Percentiles rank a stretch among this genome's conserved stretches.
Conservation (phyloP, 176 grass and related monocot species). For the Panicum miliaceum region DNA sequence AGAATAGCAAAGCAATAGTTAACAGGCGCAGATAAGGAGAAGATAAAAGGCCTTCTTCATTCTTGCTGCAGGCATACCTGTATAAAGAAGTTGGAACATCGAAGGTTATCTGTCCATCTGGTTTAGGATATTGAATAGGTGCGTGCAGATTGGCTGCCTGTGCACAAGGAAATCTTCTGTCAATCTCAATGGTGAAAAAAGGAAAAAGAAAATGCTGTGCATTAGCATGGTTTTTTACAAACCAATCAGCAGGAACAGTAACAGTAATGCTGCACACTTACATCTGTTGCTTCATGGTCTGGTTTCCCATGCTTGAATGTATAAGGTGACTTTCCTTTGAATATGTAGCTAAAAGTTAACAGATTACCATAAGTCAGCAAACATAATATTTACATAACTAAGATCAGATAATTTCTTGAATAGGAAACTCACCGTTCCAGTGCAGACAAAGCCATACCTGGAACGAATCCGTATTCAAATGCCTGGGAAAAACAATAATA, state of each 20-base stretch:
- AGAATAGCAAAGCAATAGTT: not conserved
- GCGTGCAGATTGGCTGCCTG: constrained; percentile 66
- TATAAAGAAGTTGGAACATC: constrained; percentile 95
- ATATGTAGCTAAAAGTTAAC: constrained; percentile 74
- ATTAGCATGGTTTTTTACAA: constrained; percentile 10
- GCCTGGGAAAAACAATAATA: constrained; percentile 60
- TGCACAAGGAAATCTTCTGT: constrained; percentile 34
- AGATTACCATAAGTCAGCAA: constrained; percentile 32
- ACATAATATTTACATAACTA: constrained; percentile 21
- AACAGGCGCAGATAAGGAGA: not conserved
- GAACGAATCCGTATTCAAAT: constrained; percentile 88
- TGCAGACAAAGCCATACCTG: constrained; percentile 91
- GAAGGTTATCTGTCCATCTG: constrained; percentile 84
- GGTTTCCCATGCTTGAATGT: constrained; percentile 93
- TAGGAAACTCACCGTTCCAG: constrained; percentile 70
- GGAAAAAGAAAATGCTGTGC: not conserved
- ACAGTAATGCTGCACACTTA: constrained; percentile 48
- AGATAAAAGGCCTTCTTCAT: not conserved
- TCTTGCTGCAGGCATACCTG: constrained; percentile 52
- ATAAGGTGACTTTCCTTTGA: constrained; percentile 76
- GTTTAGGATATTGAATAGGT: constrained; percentile 76
- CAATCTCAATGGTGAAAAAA: constrained; percentile 19
- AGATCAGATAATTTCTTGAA: constrained; percentile 9
- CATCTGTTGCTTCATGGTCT: constrained; percentile 91
- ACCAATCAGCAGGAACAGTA: constrained; percentile 10